A percentile compares a stretch with the other conserved stretches of the same genome.
These are phyloP conservation scores for Fusarium robinianum DNA, from an alignment of 2,329 filamentous ascomycete genomes.

Conservation along the genomic window DNA sequence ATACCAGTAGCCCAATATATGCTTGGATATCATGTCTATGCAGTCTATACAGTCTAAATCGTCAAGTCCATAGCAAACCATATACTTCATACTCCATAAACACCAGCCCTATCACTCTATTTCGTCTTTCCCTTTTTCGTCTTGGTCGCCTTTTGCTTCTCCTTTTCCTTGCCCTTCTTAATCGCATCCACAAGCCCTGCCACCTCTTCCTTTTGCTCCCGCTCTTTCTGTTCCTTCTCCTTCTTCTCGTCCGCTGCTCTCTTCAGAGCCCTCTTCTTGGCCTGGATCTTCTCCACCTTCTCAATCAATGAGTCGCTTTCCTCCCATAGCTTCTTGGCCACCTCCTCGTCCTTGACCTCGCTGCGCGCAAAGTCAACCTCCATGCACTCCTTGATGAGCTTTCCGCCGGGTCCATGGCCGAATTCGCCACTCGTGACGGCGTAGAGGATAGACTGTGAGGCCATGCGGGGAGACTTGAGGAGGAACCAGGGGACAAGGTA, in stretches of 20 bases:
- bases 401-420: constrained; percentile 67
- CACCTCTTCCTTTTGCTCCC: constrained; percentile 40
- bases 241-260: constrained; percentile 45
- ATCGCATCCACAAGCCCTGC: constrained; percentile 49
- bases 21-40: constrained; percentile 16
- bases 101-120: too few species aligned
- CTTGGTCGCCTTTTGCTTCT: constrained; percentile 33
- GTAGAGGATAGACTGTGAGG: constrained; percentile 83
- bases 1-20: too few species aligned
- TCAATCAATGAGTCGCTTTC: constrained; percentile 85
- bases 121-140: constrained; percentile 32
- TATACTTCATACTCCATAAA: too few species aligned
- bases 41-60: constrained; percentile 23
- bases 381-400: constrained; percentile 85
- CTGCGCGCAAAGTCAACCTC: constrained; percentile 71
- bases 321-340: constrained; percentile 88
- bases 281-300: constrained; percentile 71
- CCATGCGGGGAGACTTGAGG: constrained; percentile 81
- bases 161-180: constrained; percentile 47
- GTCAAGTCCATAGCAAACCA: constrained; percentile 32
- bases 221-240: constrained; percentile 44
- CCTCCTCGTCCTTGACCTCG: constrained; percentile 77
- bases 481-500: constrained; percentile 87
- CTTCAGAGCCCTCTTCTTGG: constrained; percentile 53
- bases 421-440: constrained; percentile 82